These are phyloP conservation scores for Zygosaccharomyces sapae DNA, from an alignment of 1,139 yeast species.

Conservation along the genomic window DNA sequence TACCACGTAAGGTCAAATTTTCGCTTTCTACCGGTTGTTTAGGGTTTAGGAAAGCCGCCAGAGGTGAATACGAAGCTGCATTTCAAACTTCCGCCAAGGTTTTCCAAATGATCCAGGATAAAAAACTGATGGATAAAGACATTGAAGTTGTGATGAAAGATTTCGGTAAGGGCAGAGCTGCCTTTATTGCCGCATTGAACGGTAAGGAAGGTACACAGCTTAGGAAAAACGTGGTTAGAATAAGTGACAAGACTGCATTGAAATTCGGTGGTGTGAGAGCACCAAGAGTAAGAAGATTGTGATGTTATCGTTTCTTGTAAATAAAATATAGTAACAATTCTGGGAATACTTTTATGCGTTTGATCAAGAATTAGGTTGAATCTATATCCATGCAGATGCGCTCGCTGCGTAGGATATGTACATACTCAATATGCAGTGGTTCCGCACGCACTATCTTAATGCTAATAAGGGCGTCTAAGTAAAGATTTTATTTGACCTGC, in stretches of 20 bases:
- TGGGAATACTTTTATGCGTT: too few species aligned
- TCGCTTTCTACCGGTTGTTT: slow-evolving; percentile 67
- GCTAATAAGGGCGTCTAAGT: too few species aligned
- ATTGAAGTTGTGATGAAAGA: slow-evolving; percentile 73
- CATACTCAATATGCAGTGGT: too few species aligned
- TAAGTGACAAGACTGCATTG: slow-evolving; percentile 74
- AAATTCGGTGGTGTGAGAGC: slow-evolving; percentile 91
- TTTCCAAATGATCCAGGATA: slow-evolving; percentile 66
- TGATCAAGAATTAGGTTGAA: too few species aligned
- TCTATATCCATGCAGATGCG: too few species aligned
- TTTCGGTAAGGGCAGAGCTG: slow-evolving; percentile 86
- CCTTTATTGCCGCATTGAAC: slow-evolving; percentile 75
- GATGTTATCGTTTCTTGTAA: slow-evolving; percentile 19
- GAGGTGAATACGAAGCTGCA: slow-evolving; percentile 94
- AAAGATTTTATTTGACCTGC: too few species aligned
- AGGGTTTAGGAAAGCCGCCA: slow-evolving; percentile 72
- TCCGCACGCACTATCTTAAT: too few species aligned
- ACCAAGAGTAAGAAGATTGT: slow-evolving; percentile 78
- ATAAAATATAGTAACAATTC: background rate
- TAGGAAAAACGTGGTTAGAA: slow-evolving; percentile 59
- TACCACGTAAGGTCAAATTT: slow-evolving; percentile 71
- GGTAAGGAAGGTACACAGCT: slow-evolving; percentile 83
- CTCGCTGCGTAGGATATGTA: too few species aligned
- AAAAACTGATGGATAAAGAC: slow-evolving; percentile 50
- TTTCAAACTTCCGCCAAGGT: slow-evolving; percentile 76